Evolutionary conservation across 1,284 basidiomycete species (phyloP).

Genomic region (Mycena sp.): DNA sequence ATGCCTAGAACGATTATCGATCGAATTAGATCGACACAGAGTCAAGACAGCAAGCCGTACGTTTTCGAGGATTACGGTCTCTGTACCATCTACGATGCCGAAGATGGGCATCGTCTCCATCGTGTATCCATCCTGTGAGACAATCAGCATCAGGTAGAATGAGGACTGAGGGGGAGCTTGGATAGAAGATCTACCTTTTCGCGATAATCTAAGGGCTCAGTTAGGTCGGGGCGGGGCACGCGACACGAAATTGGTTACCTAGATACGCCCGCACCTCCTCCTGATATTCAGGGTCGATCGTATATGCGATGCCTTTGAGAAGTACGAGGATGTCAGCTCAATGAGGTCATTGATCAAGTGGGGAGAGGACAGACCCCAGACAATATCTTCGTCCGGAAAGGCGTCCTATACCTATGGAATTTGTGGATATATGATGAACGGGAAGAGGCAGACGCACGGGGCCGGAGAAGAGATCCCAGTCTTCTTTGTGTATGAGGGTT

Average conservation of each 20-base stretch:
- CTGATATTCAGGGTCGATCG: conserved; percentile 80
- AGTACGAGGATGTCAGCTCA: too few relatives aligned
- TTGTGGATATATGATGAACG: neutral
- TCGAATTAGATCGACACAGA: neutral
- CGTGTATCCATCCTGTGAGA: conserved; percentile 75
- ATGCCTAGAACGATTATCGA: too few relatives aligned
- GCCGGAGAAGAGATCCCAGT: conserved; percentile 80
- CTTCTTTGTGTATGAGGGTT: conserved; percentile 85
- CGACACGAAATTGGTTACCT: conserved; percentile 57
- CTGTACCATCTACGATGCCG: conserved; percentile 58
- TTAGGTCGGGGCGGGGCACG: conserved; percentile 34
- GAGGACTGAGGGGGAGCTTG: too few relatives aligned
- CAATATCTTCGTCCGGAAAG: conserved; percentile 81
- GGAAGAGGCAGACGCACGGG: conserved; percentile 54
- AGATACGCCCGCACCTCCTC: conserved; percentile 83
- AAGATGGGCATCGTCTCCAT: conserved; percentile 72
- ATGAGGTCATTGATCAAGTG: neutral
- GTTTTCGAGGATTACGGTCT: conserved; percentile 63
- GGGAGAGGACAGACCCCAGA: conserved; percentile 73
- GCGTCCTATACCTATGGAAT: conserved; percentile 59
- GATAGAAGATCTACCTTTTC: conserved; percentile 27
- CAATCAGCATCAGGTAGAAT: conserved; percentile 3
- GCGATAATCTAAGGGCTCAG: neutral
- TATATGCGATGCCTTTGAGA: conserved; percentile 76
- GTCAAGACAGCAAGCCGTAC: conserved; percentile 45